Conservation (phyloP, 371 early-diverging fungal genomes). For the Haplosporangium sp. region DNA sequence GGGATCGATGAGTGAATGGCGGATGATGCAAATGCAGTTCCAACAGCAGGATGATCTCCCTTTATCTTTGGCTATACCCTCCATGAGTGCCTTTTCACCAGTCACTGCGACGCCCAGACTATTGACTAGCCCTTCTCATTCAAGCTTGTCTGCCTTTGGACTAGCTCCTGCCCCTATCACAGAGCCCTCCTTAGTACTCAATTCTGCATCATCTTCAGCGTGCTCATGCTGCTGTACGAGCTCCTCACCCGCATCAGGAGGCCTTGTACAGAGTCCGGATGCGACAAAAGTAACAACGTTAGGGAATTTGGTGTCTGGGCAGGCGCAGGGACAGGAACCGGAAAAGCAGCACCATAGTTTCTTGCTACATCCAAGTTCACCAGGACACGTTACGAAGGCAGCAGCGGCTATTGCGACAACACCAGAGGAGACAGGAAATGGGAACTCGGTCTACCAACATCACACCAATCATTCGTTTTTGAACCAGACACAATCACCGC, state of each 20-base stretch:
- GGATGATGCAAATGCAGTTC: conserved; percentile 46
- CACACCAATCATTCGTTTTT: conserved; percentile 17
- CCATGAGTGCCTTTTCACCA: conserved; percentile 10
- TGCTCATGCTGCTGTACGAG: conserved; percentile 8
- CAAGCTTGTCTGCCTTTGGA: not conserved
- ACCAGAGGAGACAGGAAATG: not conserved
- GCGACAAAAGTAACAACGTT: not conserved
- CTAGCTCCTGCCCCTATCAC: conserved; percentile 1
- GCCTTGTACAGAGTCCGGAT: not conserved
- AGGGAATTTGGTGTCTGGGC: not conserved
- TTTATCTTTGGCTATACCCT: conserved; percentile 19
- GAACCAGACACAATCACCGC: not conserved
- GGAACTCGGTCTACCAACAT: not conserved
- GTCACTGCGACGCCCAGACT: not conserved
- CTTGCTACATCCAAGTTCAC: conserved; percentile 4
- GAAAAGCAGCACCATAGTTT: conserved; percentile 20
- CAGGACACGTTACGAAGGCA: not conserved
- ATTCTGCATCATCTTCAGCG: not conserved
- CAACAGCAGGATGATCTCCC: conserved; percentile 41
- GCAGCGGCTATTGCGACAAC: not conserved
- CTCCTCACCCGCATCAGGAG: not conserved
- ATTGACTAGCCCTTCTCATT: not conserved
- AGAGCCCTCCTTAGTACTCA: not conserved
- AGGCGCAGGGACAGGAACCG: conserved; percentile 2
- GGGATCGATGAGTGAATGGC: conserved; percentile 43